Base-by-base conservation (phyloP, 768 basidiomycete genomes). In the Lentinula raphanica region DNA sequence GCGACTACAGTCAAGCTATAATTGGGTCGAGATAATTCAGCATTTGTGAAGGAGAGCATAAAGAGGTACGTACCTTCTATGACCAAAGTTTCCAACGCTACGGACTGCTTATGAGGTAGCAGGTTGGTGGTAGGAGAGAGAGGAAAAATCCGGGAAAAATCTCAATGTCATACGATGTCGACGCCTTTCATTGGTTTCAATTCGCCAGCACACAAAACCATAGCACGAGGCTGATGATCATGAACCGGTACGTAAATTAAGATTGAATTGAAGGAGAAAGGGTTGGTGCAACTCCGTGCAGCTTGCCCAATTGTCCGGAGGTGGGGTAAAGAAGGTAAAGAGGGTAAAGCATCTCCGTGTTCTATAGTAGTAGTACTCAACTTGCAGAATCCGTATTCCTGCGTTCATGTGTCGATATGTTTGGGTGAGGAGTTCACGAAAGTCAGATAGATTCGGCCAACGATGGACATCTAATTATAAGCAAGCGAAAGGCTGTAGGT, bases 361-460 rank as follows among this genome's bases (percentile, higher is more conserved):
- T n/a, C n/a, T n/a, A n/a, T n/a, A n/a, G n/a, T n/a, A n/a, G n/a
- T n/a, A n/a, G n/a, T n/a, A n/a, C n/a, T n/a, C n/a, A n/a, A n/a
- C n/a, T n/a, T n/a, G n/a, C n/a, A n/a, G n/a, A n/a, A n/a, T n/a
- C n/a, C n/a, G n/a, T n/a, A n/a, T n/a, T n/a, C n/a, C n/a, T n/a
- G n/a, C n/a, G n/a, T n/a, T n/a, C n/a, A n/a, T n/a, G n/a, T n/a
- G n/a, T n/a, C n/a, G n/a, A n/a, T n/a, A n/a, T n/a, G n/a, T n/a
- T n/a, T n/a, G n/a, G n/a, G n/a, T n/a, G n/a, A n/a, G n/a, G n/a
- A n/a, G n/a, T n/a, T n/a, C n/a, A n/a, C n/a, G n/a, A n/a, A n/a
- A n/a, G n/a, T n/a, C n/a, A n/a, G n/a, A n/a, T 87, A 85, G 63
- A 86, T 86, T 0, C 84, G 84, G 63, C 87, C 85, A 83, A 85